Percentiles rank a stretch among this genome's conserved stretches.
These are phyloP conservation scores for Fusarium beomiforme DNA, from an alignment of 2,329 filamentous ascomycete species.

Conservation along the genomic window DNA sequence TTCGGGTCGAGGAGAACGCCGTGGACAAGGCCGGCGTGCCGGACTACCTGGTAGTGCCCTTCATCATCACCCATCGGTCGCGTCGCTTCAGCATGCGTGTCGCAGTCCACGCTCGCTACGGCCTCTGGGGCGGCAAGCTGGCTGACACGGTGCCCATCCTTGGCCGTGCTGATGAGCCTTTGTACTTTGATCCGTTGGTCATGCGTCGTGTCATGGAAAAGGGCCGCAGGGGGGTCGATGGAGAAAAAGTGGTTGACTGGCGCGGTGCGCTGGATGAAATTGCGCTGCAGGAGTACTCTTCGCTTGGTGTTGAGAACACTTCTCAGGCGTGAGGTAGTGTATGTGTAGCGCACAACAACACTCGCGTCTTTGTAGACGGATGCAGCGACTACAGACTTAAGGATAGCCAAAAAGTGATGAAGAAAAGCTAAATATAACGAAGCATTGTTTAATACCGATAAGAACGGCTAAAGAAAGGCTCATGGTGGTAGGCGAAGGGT, in stretches of 20 bases:
- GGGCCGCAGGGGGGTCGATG: not conserved
- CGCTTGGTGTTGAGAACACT: not conserved
- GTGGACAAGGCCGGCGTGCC: not conserved
- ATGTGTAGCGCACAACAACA: slow-evolving; percentile 30
- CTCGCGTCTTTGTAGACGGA: slow-evolving; percentile 18
- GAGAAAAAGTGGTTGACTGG: not conserved
- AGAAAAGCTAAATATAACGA: slow-evolving; percentile 10
- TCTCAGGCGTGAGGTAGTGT: not conserved
- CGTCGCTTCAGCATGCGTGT: not conserved
- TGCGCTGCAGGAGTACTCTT: not conserved
- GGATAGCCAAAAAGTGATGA: slow-evolving; percentile 18
- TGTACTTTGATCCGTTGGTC: not conserved
- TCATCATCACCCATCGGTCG: not conserved
- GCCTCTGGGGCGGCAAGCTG: not conserved
- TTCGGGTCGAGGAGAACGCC: not conserved
- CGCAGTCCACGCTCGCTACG: not conserved
- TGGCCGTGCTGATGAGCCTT: not conserved
- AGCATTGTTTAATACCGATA: slow-evolving; percentile 30
- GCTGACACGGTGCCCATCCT: not conserved
- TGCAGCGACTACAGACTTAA: slow-evolving; percentile 17
- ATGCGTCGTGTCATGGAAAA: not conserved
- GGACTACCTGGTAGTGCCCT: not conserved
- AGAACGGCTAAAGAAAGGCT: not conserved
- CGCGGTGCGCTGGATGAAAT: not conserved
- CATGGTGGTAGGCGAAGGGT: not conserved